These are phyloP conservation scores for Tricholoma sp. DNA, from an alignment of 768 basidiomycete genomes.

Conservation along the genomic window DNA sequence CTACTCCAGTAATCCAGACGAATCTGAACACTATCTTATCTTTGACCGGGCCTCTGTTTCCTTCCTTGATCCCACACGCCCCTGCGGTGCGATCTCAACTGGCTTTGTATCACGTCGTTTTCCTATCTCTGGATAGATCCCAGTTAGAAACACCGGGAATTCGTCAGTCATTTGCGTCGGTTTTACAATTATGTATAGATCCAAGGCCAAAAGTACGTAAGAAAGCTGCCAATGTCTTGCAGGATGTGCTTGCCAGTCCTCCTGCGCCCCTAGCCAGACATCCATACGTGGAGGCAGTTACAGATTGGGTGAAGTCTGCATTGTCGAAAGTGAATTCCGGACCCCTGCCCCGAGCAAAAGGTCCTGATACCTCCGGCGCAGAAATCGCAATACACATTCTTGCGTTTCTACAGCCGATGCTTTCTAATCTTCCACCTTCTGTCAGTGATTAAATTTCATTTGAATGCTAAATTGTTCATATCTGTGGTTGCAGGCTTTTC, in stretches of 20 bases:
- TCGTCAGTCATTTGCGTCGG: slow-evolving; percentile 79
- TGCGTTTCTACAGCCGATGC: slow-evolving; percentile 60
- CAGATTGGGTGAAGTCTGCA: slow-evolving; percentile 70
- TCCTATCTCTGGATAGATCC: slow-evolving; percentile 64
- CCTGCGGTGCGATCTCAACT: slow-evolving; percentile 86
- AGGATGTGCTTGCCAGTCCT: slow-evolving; percentile 69
- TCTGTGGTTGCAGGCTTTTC: slow-evolving; percentile 51
- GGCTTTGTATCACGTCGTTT: slow-evolving; percentile 63
- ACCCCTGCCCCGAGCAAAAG: slow-evolving; percentile 56
- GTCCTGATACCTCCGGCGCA: slow-evolving; percentile 49
- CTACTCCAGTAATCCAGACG: slow-evolving; percentile 73
- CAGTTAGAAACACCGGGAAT: slow-evolving; percentile 64
- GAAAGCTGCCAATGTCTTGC: slow-evolving; percentile 81
- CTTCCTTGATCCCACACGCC: slow-evolving; percentile 55
- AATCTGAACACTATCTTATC: slow-evolving; percentile 67
- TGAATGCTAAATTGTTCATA: neutral
- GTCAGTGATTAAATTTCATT: slow-evolving; percentile 43
- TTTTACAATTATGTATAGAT: slow-evolving; percentile 81
- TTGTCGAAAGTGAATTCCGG: slow-evolving; percentile 62
- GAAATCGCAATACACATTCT: slow-evolving; percentile 79
- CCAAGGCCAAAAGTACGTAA: slow-evolving; percentile 91
- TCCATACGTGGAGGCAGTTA: slow-evolving; percentile 79
- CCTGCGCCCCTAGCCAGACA: slow-evolving; percentile 74
- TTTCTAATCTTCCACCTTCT: slow-evolving; percentile 56
- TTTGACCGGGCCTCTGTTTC: slow-evolving; percentile 76